Base-by-base conservation (phyloP, 495 filamentous ascomycete genomes). In the Tuber microsphaerosporum region DNA sequence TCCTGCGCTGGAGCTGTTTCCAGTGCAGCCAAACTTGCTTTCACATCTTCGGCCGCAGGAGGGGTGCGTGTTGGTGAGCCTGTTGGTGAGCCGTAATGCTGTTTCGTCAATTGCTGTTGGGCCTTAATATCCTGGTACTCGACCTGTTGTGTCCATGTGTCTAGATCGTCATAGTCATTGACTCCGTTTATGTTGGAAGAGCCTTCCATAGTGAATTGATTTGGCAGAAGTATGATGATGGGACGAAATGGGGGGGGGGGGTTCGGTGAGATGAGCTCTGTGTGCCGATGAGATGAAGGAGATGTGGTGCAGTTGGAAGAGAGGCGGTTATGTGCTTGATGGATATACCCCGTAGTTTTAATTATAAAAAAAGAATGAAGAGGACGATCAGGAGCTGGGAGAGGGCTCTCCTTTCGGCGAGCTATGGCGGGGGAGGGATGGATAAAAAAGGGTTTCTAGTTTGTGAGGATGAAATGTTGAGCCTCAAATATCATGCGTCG, bases 1-100 rank as follows among this genome's bases (percentile, higher is more conserved):
- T 88, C 87, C 70, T 83, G 79, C 69, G 79, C 69, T 70, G 81
- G 82, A 31, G 78, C 51, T 22, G n/a, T 41, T 69, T 78, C 72
- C 12, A 81, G 71, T 42, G 12, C 73, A 43, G 46, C 73, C 41
- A 81, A 71, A 73, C 75, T 56, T n/a, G 73, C 75, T 43, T 81
- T 81, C 46, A 81, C 75, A 71, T 81, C 79, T 31, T 77, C 71
- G 26, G 69, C 75, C 31, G 72, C 70, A 75, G 79, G 77, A n/a
- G 74, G 77, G 17, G 77, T 79, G 73, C 73, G 77, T 19, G 77
- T 79, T 34, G 77, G 77, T 69, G 77, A 79, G 39, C 77, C 77
- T 71, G 78, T 71, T 69, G 77, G 77, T 45, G 77, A 79, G 42
- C 77, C 77, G 42, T 79, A 79, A 56, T 79, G 77, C 26, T 79